Conservation (phyloP, 2,329 filamentous ascomycete genomes). For the Aspergillus sp. region DNA sequence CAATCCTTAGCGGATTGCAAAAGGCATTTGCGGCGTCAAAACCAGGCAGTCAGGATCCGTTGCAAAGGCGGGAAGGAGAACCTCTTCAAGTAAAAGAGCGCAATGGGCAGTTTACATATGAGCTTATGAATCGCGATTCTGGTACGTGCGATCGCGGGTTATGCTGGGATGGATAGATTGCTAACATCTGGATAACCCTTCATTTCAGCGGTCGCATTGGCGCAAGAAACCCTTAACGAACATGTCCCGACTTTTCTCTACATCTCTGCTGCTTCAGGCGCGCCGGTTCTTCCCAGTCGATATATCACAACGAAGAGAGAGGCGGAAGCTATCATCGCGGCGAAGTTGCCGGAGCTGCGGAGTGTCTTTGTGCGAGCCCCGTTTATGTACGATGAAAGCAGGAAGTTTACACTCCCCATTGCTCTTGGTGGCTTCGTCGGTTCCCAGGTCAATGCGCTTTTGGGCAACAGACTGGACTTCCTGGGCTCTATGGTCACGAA, state of each 20-base stretch:
- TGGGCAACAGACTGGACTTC: slow-evolving; percentile 74
- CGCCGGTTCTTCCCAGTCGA: slow-evolving; percentile 77
- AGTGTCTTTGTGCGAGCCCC: slow-evolving; percentile 80
- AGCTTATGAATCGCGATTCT: slow-evolving; percentile 91
- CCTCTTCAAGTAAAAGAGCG: slow-evolving; percentile 66
- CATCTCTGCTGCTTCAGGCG: slow-evolving; percentile 84
- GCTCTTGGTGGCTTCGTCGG: slow-evolving; percentile 76
- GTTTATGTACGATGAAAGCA: slow-evolving; percentile 84
- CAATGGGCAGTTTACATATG: slow-evolving; percentile 84
- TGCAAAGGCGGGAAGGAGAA: slow-evolving; percentile 62
- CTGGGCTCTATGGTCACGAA: slow-evolving; percentile 83
- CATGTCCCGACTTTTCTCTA: slow-evolving; percentile 75
- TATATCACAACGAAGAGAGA: slow-evolving; percentile 93
- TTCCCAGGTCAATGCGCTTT: slow-evolving; percentile 72
- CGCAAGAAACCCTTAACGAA: slow-evolving; percentile 69
- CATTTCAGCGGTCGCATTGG: slow-evolving; percentile 73
- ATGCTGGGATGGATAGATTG: slow-evolving; percentile 6
- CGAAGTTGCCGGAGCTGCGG: slow-evolving; percentile 72
- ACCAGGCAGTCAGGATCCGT: slow-evolving; percentile 66
- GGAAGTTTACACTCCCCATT: slow-evolving; percentile 80
- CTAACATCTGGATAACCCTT: background rate
- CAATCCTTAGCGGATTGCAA: slow-evolving; percentile 73
- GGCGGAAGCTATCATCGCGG: slow-evolving; percentile 75
- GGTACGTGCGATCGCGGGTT: slow-evolving; percentile 39
- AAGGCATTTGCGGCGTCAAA: slow-evolving; percentile 74